A percentile compares a stretch with the other conserved stretches of the same genome.
Evolutionary conservation across 2,329 filamentous ascomycete species (phyloP).

Genomic region (Fusarium equiseti): DNA sequence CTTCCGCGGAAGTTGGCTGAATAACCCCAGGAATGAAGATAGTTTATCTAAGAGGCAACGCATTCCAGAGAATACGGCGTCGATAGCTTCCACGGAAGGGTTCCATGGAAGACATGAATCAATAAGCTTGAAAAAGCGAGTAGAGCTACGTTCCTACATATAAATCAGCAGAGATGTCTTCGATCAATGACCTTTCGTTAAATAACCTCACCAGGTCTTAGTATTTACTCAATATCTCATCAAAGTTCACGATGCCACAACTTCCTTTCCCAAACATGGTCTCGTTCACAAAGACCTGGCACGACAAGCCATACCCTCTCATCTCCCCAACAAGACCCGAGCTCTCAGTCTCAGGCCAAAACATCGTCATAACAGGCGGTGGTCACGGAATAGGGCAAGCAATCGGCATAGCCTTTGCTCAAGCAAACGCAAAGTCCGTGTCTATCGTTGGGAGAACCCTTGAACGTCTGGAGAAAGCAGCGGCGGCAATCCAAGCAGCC

Average conservation of each 20-base stretch:
- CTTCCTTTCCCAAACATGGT: not conserved
- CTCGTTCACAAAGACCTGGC: conserved; percentile 41
- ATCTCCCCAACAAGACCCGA: conserved; percentile 50
- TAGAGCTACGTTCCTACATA: rapidly evolving
- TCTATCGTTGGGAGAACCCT: conserved; percentile 55
- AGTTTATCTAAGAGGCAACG: not conserved
- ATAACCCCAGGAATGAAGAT: not conserved
- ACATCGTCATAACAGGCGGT: conserved; percentile 73
- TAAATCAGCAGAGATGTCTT: not conserved
- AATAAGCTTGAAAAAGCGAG: not conserved
- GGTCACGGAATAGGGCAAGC: conserved; percentile 73
- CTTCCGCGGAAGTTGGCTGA: not conserved
- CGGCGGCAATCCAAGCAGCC: not conserved
- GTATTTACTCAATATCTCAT: not conserved
- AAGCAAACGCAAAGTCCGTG: conserved; percentile 54
- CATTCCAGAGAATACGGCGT: not conserved
- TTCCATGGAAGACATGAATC: not conserved
- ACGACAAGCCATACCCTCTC: conserved; percentile 43
- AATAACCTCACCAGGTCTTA: not conserved
- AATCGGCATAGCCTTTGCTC: conserved; percentile 67
- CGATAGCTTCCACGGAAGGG: not conserved
- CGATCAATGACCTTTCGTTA: rapidly evolving
- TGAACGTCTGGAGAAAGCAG: conserved; percentile 45
- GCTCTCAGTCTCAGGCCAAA: conserved; percentile 53
- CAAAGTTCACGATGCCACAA: not conserved